These are phyloP conservation scores for Pleodorina starrii DNA, from an alignment of 139 green algal species.

Conservation along the genomic window DNA sequence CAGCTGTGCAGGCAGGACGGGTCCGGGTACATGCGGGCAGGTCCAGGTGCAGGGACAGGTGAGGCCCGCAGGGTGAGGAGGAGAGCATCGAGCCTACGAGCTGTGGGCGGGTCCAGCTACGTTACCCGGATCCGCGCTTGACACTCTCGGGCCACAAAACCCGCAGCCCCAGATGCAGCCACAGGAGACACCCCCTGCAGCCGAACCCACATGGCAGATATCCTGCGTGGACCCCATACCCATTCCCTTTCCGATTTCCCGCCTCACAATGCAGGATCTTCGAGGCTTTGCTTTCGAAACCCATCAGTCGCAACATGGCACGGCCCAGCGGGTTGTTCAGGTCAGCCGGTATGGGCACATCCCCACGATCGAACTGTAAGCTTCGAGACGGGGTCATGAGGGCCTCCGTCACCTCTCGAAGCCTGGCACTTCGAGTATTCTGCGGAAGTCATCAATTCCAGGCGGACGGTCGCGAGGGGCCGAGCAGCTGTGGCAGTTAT, in stretches of 20 bases:
- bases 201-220: no score
- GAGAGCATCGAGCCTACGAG: no score
- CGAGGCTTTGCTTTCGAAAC: slow-evolving; percentile 51
- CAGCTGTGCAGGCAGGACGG: slow-evolving; percentile 19
- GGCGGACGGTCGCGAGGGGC: neutral
- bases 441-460: neutral
- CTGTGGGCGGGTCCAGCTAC: no score
- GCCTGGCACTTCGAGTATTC: neutral
- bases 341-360: slow-evolving; percentile 24
- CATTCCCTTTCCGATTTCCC: no score
- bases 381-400: neutral
- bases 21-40: no score
- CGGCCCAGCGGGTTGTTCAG: slow-evolving; percentile 43
- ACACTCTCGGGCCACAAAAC: no score
- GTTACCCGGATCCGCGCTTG: no score
- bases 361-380: slow-evolving; percentile 24
- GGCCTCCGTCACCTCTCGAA: slow-evolving; percentile 4
- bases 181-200: no score
- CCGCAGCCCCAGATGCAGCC: no score
- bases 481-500: neutral
- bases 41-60: no score
- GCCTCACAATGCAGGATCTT: slow-evolving; percentile 54
- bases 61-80: no score
- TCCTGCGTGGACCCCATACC: no score
- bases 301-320: slow-evolving; percentile 44